phyloP scores from a whole-genome alignment of 192 early-diverging fungal genomes.

The Coemansia reversa region DNA sequence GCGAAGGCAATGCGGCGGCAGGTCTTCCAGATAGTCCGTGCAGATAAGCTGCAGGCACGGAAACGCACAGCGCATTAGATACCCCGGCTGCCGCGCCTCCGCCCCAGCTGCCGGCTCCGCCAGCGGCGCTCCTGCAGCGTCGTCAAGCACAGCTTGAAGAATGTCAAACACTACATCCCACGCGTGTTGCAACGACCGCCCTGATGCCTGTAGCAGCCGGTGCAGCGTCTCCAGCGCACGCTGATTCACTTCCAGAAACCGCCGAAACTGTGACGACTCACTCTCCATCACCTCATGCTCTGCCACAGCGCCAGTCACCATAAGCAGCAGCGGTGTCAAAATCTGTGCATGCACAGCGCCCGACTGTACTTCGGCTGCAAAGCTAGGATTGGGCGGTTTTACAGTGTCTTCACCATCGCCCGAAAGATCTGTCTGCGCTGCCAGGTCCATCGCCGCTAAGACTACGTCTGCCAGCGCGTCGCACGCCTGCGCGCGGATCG shows the following conservation, averaged over 20 bases:
- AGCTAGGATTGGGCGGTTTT: not conserved
- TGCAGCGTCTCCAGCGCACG: conserved; percentile 86
- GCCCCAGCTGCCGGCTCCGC: conserved; percentile 36
- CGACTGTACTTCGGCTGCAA: conserved; percentile 52
- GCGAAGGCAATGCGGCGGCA: conserved; percentile 71
- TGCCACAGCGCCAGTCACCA: conserved; percentile 42
- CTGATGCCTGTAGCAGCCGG: conserved; percentile 85
- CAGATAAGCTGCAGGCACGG: conserved; percentile 93
- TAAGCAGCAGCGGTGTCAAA: conserved; percentile 59
- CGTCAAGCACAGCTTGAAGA: conserved; percentile 52
- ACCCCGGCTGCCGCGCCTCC: conserved; percentile 29
- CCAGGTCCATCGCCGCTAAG: conserved; percentile 67
- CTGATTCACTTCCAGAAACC: conserved; percentile 75
- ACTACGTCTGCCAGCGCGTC: conserved; percentile 75
- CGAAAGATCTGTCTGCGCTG: conserved; percentile 48
- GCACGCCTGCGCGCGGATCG: conserved; percentile 77
- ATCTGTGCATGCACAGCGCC: conserved; percentile 70
- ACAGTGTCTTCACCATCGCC: not conserved
- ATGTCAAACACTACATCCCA: conserved; percentile 94
- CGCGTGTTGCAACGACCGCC: conserved; percentile 78
- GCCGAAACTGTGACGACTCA: conserved; percentile 17
- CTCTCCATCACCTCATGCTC: not conserved
- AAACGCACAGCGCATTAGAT: conserved; percentile 79
- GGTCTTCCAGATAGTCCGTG: conserved; percentile 84
- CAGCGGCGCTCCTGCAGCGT: not conserved